Base-by-base conservation (phyloP, 495 filamentous ascomycete genomes). In the Penicillium manginii region DNA sequence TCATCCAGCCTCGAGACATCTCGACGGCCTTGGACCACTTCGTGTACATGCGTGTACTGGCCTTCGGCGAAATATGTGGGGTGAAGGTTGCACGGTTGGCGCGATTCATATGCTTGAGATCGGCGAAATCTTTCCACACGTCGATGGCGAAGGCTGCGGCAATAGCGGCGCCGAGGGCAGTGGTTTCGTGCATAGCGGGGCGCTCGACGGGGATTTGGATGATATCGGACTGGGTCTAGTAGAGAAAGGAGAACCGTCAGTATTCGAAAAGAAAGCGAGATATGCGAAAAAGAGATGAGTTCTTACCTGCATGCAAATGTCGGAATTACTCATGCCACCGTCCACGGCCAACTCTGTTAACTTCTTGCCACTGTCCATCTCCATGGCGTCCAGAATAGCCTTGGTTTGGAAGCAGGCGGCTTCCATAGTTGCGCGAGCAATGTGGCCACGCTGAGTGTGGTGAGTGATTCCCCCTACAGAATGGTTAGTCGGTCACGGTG, bases 401-500 rank as follows among this genome's bases (percentile, higher is more conserved):
- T 92, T 92, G 39, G 93, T 96, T 74, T 98, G 93, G 79, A 87
- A 96, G 77, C 93, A 97, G 22, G 91, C 93, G 1, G 93, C 93
- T 73, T 98, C 93, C 61, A 98, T 87, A 1, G 93, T 97, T 12
- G 93, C 93, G 39, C 93, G 88, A 18, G 93, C 93, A 61, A 98
- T 92, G 73, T 98, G 93, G 33, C 91, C 92, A 62, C 86, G 87
- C 62, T 91, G 81, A 0, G 93, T 98, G 78, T 93, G 87, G 71
- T 94, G 91, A 2, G 93, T 97, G 61, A 98, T 91, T 19, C 93
- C 93, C 66, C 96, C 88, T 81, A 46, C 19, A 19, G 12, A 46
- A 17, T 1, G 55, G 59, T 68, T 58, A 58, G 47, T 54, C 9
- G 14, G n/a, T 47, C 4, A 19, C 15, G 2, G 1, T 23, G 0